Evolutionary conservation across 148 eudicot species (phyloP).

Genomic region (Oxyria digyna): DNA sequence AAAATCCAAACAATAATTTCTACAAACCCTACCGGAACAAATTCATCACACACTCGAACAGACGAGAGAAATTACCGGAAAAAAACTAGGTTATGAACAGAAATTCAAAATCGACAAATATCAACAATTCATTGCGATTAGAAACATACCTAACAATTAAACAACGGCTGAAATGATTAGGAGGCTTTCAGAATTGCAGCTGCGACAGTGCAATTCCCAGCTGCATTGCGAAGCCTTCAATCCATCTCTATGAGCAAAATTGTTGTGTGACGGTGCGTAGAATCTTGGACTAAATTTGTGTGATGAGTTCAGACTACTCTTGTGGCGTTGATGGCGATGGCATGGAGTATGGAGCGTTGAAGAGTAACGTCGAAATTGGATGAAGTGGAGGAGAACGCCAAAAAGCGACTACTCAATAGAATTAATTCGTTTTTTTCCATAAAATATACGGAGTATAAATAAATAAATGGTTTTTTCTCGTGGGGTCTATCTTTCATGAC

Average conservation of each 20-base stretch:
- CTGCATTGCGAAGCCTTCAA: conserved; percentile 14
- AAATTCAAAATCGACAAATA: not conserved
- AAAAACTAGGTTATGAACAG: not conserved
- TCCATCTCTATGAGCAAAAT: too few relatives aligned
- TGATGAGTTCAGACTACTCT: not conserved
- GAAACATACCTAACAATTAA: not conserved
- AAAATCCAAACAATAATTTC: not conserved
- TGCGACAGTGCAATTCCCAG: conserved; percentile 16
- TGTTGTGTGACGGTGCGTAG: not conserved
- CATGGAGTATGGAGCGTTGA: not conserved
- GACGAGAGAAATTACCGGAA: not conserved
- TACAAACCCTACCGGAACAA: not conserved
- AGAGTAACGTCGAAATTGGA: conserved; percentile 5
- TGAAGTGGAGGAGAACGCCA: not conserved
- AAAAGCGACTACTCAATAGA: not conserved
- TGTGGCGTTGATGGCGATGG: not conserved
- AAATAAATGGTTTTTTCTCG: not conserved
- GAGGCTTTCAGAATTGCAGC: conserved; percentile 17
- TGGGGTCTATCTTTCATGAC: not conserved
- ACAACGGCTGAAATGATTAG: not conserved
- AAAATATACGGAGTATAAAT: too few relatives aligned
- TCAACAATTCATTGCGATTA: not conserved
- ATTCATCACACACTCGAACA: not conserved
- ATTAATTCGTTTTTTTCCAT: not conserved
- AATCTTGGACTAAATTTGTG: not conserved